Evolutionary conservation across 1,284 basidiomycete species (phyloP).

Genomic region (Leccinum cinnamomeum): DNA sequence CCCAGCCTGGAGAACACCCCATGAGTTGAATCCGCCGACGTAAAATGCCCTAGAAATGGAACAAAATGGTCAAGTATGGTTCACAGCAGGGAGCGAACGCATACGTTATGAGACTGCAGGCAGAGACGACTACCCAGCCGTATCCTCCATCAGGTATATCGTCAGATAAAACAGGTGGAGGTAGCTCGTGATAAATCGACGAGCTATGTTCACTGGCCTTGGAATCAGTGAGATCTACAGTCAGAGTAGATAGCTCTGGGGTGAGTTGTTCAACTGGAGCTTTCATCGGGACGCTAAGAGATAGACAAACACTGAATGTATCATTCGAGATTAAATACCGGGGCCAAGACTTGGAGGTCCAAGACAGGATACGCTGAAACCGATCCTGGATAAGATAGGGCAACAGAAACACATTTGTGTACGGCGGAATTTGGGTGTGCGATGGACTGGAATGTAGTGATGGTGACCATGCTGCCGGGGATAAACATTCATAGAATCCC

Average conservation of each 20-base stretch:
- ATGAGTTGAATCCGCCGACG: conserved; percentile 31
- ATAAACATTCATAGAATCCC: conserved; percentile 47
- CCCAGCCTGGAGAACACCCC: conserved; percentile 33
- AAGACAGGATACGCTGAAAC: conserved; percentile 10
- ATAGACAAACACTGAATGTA: neutral
- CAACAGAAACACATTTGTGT: neutral
- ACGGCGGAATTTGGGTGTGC: neutral
- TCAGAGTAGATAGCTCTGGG: neutral
- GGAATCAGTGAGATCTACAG: neutral
- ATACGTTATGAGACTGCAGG: conserved; percentile 27
- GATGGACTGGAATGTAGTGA: neutral
- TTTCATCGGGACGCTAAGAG: neutral
- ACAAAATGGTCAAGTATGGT: neutral
- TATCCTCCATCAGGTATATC: conserved; percentile 27
- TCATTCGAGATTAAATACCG: conserved; percentile 5
- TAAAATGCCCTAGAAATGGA: conserved; percentile 23
- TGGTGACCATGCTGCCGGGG: neutral
- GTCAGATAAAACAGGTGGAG: neutral
- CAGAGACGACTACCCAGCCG: conserved; percentile 23
- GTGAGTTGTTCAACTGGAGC: neutral
- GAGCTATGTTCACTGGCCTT: neutral
- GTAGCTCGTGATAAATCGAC: neutral
- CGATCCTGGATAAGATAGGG: neutral
- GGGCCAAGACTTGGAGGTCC: neutral
- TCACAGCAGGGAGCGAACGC: conserved; percentile 1